Percentiles rank a stretch among this genome's conserved stretches.
phyloP scores from a whole-genome alignment of 352 stramenopile species.

The Pythium folliculosum region DNA sequence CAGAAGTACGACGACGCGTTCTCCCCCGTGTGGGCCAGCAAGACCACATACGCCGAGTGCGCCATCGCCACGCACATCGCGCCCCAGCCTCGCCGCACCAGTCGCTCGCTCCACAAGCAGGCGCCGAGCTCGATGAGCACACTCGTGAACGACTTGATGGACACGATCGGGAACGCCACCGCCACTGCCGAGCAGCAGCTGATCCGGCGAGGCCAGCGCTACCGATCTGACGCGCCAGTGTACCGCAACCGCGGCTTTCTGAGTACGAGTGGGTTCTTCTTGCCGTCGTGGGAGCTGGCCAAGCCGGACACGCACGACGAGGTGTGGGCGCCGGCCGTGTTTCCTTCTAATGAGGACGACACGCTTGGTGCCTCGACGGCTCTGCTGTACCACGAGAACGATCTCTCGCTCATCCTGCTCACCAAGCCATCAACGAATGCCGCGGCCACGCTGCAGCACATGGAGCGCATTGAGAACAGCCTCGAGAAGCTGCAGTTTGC shows the following conservation, averaged over 20 bases:
- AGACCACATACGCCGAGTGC: constrained; percentile 62
- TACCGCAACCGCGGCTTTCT: constrained; percentile 60
- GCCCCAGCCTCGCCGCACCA: constrained; percentile 31
- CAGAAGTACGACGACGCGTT: constrained; percentile 62
- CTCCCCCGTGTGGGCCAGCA: constrained; percentile 63
- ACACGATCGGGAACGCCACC: neutral
- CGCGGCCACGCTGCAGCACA: constrained; percentile 5
- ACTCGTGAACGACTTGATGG: constrained; percentile 34
- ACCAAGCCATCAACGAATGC: constrained; percentile 7
- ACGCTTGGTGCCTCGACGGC: constrained; percentile 20
- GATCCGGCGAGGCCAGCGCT: constrained; percentile 15
- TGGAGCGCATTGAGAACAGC: constrained; percentile 22
- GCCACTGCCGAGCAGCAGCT: constrained; percentile 2
- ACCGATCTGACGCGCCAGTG: constrained; percentile 35
- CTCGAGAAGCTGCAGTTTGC: constrained; percentile 21
- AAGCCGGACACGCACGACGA: constrained; percentile 33
- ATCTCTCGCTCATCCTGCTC: constrained; percentile 52
- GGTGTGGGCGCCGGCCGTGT: constrained; percentile 51
- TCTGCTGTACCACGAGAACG: constrained; percentile 52
- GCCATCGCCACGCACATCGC: constrained; percentile 31
- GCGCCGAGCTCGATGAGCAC: constrained; percentile 40
- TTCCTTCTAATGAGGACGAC: constrained; percentile 16
- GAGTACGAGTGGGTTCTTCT: constrained; percentile 51
- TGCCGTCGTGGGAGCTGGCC: constrained; percentile 36
- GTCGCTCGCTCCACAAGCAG: constrained; percentile 58